Evolutionary conservation across 1,284 basidiomycete genomes (phyloP), one percentile per base, ranked within the genome.

Genomic region (Marasmius fiardii): DNA sequence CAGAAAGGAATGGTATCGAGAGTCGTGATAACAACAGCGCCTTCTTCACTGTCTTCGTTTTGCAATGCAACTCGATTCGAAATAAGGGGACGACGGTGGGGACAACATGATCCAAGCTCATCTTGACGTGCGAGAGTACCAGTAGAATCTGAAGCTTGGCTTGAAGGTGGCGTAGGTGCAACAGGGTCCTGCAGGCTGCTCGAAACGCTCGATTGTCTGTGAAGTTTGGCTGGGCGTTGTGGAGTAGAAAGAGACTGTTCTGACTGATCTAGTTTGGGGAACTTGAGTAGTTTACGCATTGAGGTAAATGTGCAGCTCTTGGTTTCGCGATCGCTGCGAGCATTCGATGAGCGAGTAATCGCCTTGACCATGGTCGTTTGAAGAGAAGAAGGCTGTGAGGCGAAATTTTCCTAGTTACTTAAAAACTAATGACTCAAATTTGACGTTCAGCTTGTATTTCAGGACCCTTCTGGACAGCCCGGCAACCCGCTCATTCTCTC

Each of bases 11-110:
- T 63, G 24, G 67, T 66, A 53, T 72, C 67, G 5, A 85, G 70
- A 11, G 81, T 70, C 0, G 80, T 85, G 62, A 85, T 80, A 48
- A 84, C 71, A n/a, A 85, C 69, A 7, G 76, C 78, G 59, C 82
- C 81, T 11, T 76, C 72, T 33, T 69, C 68, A 8, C 62, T 50
- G 58, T 82, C 81, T 49, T 79, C 74, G 57, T 78, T 81, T 65
- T 83, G 82, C 4, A 84, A 65, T 8, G 80, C 74, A 41, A 81
- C 65, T 35, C 66, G 58, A 6, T 53, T 24, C 34, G 28, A 35
- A 24, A 50, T 51, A 47, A n/a, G 51, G 37, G n/a, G 48, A 26
- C 10, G 34, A 21, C 39, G 33, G 43, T 33, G 51, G 23, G n/a
- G n/a, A 16, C 35, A 33, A 28, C 31, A 31, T 33, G 33, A 28